phyloP scores from a whole-genome alignment of 768 basidiomycete species.

The Royoungia palumana region DNA sequence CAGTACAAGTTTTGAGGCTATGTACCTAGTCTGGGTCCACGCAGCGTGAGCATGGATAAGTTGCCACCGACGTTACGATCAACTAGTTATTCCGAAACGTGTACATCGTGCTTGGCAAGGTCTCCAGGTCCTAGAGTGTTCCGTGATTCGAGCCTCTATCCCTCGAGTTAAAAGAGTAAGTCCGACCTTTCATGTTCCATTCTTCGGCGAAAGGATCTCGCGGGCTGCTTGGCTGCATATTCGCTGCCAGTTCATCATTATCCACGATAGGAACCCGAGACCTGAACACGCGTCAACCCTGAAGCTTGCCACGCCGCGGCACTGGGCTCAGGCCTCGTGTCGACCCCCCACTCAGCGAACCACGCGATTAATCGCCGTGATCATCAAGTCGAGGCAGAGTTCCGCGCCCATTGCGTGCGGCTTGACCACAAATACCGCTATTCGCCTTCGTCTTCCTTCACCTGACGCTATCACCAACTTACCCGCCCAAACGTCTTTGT shows the following conservation, averaged over 20 bases:
- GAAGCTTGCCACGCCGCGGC: neutral
- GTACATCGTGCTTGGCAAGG: too few relatives aligned
- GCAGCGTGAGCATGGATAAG: too few relatives aligned
- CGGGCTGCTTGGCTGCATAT: too few relatives aligned
- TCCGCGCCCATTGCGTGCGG: neutral
- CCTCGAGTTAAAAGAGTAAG: too few relatives aligned
- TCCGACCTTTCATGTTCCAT: too few relatives aligned
- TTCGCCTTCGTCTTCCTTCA: neutral
- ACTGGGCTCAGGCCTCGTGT: constrained; percentile 4
- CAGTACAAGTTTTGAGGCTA: too few relatives aligned
- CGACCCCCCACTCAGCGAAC: neutral
- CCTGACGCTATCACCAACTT: neutral
- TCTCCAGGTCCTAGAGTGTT: too few relatives aligned
- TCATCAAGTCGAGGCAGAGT: constrained; percentile 2
- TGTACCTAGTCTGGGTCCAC: too few relatives aligned
- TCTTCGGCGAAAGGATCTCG: neutral
- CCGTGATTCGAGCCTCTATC: too few relatives aligned
- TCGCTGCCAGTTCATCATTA: neutral
- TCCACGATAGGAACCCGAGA: neutral
- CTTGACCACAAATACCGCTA: constrained; percentile 4
- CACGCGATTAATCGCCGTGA: constrained; percentile 8
- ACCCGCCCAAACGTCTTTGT: neutral
- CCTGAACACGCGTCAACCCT: neutral
- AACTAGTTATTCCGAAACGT: too few relatives aligned
- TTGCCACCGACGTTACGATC: too few relatives aligned